Evolutionary conservation across 805 yeast genomes (phyloP).

Genomic region (Candida pseudoglaebosa): DNA sequence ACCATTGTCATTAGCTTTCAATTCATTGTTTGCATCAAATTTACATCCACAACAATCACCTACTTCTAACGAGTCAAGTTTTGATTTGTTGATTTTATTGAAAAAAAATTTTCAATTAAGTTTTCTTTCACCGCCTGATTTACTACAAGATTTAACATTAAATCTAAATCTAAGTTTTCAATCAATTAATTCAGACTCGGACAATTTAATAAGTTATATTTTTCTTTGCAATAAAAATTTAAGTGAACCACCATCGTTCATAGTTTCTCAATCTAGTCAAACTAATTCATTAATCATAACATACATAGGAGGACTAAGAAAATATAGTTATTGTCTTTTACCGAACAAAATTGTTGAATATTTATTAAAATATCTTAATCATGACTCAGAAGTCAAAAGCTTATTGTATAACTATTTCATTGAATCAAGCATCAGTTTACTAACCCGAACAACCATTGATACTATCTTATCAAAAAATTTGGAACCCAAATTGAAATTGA

Average conservation of each 20-base stretch:
- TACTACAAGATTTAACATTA: slow-evolving; percentile 29
- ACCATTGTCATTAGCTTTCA: background rate
- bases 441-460: slow-evolving; percentile 29
- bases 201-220: slow-evolving; percentile 16
- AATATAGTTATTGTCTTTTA: slow-evolving; percentile 34
- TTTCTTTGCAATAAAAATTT: slow-evolving; percentile 19
- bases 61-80: slow-evolving; percentile 16
- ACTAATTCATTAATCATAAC: slow-evolving; percentile 29
- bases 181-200: slow-evolving; percentile 18
- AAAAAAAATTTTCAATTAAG: slow-evolving; percentile 36
- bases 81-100: slow-evolving; percentile 28
- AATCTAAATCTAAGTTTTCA: slow-evolving; percentile 32
- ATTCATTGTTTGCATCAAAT: background rate
- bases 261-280: slow-evolving; percentile 25
- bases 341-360: slow-evolving; percentile 26
- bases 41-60: slow-evolving; percentile 9
- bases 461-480: slow-evolving; percentile 22
- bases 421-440: slow-evolving; percentile 12
- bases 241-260: slow-evolving; percentile 24
- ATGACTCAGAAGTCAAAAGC: slow-evolving; percentile 12
- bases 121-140: slow-evolving; percentile 32
- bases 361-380: slow-evolving; percentile 19
- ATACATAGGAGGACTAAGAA: slow-evolving; percentile 39
- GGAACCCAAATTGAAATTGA: slow-evolving; percentile 26
- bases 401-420: slow-evolving; percentile 17